Percentiles rank a stretch among this genome's conserved stretches.
Conservation (phyloP, 2,329 filamentous ascomycete genomes). For the Fusarium tjaetaba region DNA sequence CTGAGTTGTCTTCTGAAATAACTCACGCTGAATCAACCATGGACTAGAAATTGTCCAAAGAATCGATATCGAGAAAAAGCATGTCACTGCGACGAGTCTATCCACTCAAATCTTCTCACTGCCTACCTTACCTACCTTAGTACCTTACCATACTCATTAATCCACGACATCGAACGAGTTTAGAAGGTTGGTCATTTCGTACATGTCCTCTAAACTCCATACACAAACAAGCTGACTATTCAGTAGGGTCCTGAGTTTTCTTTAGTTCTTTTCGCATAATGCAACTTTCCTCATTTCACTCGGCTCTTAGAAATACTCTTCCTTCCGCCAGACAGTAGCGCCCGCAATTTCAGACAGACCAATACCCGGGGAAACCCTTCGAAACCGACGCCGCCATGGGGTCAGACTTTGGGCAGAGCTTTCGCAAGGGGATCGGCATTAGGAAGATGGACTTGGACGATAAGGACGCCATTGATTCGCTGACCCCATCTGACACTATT, state of each 20-base stretch:
- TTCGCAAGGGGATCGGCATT: constrained; percentile 34
- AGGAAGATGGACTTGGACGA: constrained; percentile 37
- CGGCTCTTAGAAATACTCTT: constrained; percentile 37
- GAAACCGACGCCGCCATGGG: constrained; percentile 41
- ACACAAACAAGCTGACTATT: constrained; percentile 24
- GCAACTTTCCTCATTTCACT: constrained; percentile 40
- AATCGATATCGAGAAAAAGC: constrained; percentile 14
- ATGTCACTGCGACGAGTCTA: constrained; percentile 18
- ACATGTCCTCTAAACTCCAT: not conserved
- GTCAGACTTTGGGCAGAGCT: constrained; percentile 36
- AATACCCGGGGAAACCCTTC: constrained; percentile 20
- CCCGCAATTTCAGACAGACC: constrained; percentile 27
- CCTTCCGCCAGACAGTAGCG: constrained; percentile 27
- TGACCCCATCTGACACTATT: constrained; percentile 39
- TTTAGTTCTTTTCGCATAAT: constrained; percentile 35
- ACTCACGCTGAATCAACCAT: constrained; percentile 19
- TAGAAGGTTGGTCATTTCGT: constrained; percentile 11
- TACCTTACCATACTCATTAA: constrained; percentile 9
- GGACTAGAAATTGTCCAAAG: constrained; percentile 22
- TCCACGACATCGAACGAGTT: constrained; percentile 12
- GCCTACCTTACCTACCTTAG: not conserved
- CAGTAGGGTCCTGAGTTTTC: constrained; percentile 2
- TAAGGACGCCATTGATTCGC: constrained; percentile 39
- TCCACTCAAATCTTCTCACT: constrained; percentile 23
- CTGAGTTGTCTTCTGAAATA: constrained; percentile 28